Base-by-base conservation (phyloP, 1,284 basidiomycete genomes). In the Austroboletus rostrupii region DNA sequence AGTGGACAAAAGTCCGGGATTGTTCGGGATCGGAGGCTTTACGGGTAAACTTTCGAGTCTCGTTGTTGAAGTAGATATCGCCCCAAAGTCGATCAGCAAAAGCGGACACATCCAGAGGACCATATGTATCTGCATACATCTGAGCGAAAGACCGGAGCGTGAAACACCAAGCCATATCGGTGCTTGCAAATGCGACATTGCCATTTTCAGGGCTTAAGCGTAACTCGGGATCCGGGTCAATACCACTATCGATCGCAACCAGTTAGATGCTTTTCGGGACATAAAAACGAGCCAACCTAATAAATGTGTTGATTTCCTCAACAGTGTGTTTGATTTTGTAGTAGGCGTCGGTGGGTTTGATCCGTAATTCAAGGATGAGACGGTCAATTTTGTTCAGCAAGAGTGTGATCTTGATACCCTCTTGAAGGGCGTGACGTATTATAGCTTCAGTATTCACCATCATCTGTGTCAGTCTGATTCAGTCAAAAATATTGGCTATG, bases 261-360 rank as follows among this genome's bases (percentile, higher is more conserved):
- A 28, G 41, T 55, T 12, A 60, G 54, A 21, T 19, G 20, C 9
- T 29, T 37, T 26, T 47, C 38, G 10, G 17, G 4, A 52, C 29
- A 55, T 13, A 13, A 42, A 51, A 55, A 23, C 12, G 29, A 20
- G 63, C 74, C 52, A 51, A 92, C 88, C 90, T 88, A 61, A 97
- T 96, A 68, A 94, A 85, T 2, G 88, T 90, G 70, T 99, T 99
- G 53, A 99, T 88, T 69, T 99, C 97, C 66, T 99, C 97, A 53
- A 99, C 96, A 6, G 96, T 97, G 65, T 98, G 96, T 69, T 93
- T 97, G 60, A 99, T 91, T 77, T 99, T 99, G 76, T 96, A 98
- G 76, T 92, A 99, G 2, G 97, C 97, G 63, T 99, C 97, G 41
- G 86, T 75, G 43, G 97, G 96, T 60, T 96, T 96, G 59, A 99